Base-by-base conservation (phyloP, 1,139 yeast species). In the Kurtzmaniella quercitrusa region DNA sequence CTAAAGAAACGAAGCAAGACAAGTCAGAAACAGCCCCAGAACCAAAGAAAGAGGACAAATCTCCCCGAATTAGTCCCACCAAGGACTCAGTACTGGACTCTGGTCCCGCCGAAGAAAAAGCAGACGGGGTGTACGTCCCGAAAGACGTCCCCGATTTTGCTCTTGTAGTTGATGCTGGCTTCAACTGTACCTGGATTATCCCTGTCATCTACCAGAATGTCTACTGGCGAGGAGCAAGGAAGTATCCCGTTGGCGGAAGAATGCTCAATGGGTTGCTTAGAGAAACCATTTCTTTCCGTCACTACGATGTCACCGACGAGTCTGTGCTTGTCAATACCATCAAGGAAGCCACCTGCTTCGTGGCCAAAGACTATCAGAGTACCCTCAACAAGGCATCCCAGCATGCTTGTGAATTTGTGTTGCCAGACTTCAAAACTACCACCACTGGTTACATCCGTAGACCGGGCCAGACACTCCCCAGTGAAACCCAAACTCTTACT, bases 301-400 rank as follows among this genome's bases (percentile, higher is more conserved):
- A 94, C 65, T 93, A 91, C 63, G 94, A 94, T 58, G 91, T 94
- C 56, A 82, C 88, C 59, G 97, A 91, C 49, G 98, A 94, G 61
- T 86, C 96, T 0, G 73, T 86, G 7, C 67, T 94, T 42, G 83
- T 93, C 42, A 88, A 91, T 57, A 82, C 86, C 34, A 86, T 94
- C 52, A 93, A 94, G 57, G 96, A 93, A 56, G 70, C 78, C 31
- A 76, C 94, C 6, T 80, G 93, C 54, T 90, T 79, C 59, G 80
- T 91, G 39, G 83, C 95, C 1, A 53, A 58, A 12, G 81, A 91
- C 51, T 93, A 85, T 57, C 75, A 73, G 36, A 65, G 66, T 15
- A 81, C 85, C 19, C 66, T 91, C 46, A 14, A 27, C 8, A 47
- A 62, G 4, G 62, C 62, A 43, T 41, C 50, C 7, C 46, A 59